Evolutionary conservation across 805 yeast species (phyloP).

Genomic region (Saturnispora hagleri): DNA sequence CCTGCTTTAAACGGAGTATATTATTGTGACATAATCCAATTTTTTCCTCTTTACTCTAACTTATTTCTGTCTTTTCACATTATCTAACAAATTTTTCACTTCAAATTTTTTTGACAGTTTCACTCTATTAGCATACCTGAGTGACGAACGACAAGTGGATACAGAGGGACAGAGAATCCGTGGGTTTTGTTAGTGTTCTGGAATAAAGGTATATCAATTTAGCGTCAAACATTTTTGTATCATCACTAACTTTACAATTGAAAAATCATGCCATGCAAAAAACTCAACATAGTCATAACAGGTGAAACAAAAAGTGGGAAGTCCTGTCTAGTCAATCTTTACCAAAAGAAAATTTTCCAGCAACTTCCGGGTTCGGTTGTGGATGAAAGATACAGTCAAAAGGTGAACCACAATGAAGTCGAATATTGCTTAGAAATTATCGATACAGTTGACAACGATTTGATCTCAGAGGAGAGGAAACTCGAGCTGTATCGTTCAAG

Average conservation of each 20-base stretch:
- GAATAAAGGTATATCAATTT: too few relatives aligned
- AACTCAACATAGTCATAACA: slow-evolving; percentile 23
- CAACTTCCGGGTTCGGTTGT: slow-evolving; percentile 20
- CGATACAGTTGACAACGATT: slow-evolving; percentile 87
- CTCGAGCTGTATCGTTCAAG: slow-evolving; percentile 22
- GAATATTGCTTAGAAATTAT: slow-evolving; percentile 39
- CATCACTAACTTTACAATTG: background rate
- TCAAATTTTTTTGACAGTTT: background rate
- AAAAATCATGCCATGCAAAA: background rate
- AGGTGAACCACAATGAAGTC: slow-evolving; percentile 28
- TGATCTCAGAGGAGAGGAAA: slow-evolving; percentile 24
- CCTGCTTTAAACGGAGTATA: background rate
- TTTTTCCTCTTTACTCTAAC: background rate
- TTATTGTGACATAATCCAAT: background rate
- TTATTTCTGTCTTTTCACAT: background rate
- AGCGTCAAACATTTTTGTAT: background rate
- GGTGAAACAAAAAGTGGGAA: slow-evolving; percentile 28
- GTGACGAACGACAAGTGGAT: too few relatives aligned
- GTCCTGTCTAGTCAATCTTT: slow-evolving; percentile 22
- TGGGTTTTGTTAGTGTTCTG: too few relatives aligned
- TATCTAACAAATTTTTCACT: background rate
- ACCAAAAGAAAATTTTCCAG: slow-evolving; percentile 16
- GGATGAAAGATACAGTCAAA: slow-evolving; percentile 23
- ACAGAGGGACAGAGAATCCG: too few relatives aligned
- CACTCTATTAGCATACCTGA: too few relatives aligned